Conservation (phyloP, 2,329 filamentous ascomycete genomes). For the Thelonectria olida region DNA sequence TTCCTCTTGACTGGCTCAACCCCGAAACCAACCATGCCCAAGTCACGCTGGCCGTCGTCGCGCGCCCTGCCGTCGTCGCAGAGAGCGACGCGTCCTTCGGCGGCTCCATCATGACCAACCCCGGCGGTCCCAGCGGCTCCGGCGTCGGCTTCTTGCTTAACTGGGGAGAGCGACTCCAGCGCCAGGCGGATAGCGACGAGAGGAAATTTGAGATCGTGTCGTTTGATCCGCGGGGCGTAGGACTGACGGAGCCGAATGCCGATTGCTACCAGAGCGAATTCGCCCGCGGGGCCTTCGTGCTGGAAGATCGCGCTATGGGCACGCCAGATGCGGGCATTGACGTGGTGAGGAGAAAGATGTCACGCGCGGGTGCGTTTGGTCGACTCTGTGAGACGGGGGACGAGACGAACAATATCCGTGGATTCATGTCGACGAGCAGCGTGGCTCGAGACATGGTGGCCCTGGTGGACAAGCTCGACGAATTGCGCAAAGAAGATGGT, state of each 20-base stretch:
- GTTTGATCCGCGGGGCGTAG: conserved; percentile 56
- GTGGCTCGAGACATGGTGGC: conserved; percentile 56
- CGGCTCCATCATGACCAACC: conserved; percentile 55
- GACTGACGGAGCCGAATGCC: conserved; percentile 46
- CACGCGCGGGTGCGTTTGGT: conserved; percentile 39
- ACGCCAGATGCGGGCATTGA: conserved; percentile 27
- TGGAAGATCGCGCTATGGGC: conserved; percentile 46
- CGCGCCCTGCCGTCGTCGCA: conserved; percentile 50
- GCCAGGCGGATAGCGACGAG: conserved; percentile 36
- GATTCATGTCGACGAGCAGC: conserved; percentile 48
- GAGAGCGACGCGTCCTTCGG: conserved; percentile 50
- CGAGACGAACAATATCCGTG: conserved; percentile 40
- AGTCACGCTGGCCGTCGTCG: conserved; percentile 52
- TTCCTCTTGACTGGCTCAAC: conserved; percentile 55
- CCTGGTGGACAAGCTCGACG: conserved; percentile 53
- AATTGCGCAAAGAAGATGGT: conserved; percentile 33
- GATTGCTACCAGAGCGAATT: conserved; percentile 50
- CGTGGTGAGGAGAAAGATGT: conserved; percentile 34
- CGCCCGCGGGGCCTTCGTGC: conserved; percentile 40
- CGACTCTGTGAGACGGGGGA: conserved; percentile 40
- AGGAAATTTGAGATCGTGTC: conserved; percentile 53
- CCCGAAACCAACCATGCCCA: conserved; percentile 37
- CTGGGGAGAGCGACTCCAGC: conserved; percentile 43
- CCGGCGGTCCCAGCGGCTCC: conserved; percentile 55
- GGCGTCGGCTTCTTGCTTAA: conserved; percentile 45